Percentiles rank a stretch among this genome's conserved stretches.
Evolutionary conservation across 2,329 filamentous ascomycete genomes (phyloP).

Genomic region (Pestalotiopsis sp.): DNA sequence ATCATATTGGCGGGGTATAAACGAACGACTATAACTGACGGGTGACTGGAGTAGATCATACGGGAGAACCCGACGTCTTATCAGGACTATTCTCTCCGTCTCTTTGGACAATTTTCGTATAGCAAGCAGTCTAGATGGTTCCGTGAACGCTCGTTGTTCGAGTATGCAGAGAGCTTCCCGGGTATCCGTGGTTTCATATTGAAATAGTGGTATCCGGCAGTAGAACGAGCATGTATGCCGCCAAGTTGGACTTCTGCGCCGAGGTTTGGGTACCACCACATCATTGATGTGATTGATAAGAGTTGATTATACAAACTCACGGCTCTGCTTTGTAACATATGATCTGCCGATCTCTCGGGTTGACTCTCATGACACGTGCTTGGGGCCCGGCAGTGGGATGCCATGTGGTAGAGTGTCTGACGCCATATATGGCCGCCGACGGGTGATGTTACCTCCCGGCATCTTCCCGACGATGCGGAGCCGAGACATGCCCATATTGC

Average conservation of each 20-base stretch:
- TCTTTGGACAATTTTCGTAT: neutral
- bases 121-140: neutral
- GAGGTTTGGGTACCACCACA: neutral
- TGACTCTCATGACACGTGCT: neutral
- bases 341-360: neutral
- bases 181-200: neutral
- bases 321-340: neutral
- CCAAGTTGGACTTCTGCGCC: neutral
- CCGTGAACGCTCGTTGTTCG: neutral
- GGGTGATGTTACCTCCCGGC: neutral
- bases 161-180: neutral
- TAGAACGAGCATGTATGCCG: neutral
- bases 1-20: too few relatives aligned
- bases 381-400: neutral
- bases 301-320: neutral
- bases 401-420: neutral
- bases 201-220: neutral
- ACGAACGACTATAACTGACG: too few relatives aligned
- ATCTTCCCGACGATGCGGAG: neutral
- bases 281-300: neutral
- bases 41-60: too few relatives aligned
- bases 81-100: neutral
- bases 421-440: neutral
- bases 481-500: neutral
- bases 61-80: neutral